phyloP scores from a whole-genome alignment of 768 basidiomycete species.

The Porpolomopsis calyptriformis region DNA sequence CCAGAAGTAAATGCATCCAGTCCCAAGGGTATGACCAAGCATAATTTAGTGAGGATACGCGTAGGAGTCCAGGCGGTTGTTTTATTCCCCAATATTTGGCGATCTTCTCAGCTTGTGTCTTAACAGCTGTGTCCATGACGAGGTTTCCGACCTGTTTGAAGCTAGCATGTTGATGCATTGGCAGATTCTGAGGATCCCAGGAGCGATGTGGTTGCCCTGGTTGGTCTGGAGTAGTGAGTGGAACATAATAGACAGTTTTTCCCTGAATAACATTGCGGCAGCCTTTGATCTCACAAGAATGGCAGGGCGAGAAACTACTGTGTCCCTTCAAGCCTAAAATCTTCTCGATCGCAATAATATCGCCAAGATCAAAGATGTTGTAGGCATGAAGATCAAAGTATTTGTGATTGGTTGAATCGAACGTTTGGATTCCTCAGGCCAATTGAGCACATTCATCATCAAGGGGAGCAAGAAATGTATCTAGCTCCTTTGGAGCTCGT shows the following conservation, averaged over 20 bases:
- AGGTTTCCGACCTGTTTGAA: no score
- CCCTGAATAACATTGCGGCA: constrained; percentile 5
- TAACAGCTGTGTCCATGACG: no score
- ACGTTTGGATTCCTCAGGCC: constrained; percentile 27
- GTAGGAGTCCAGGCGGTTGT: not conserved
- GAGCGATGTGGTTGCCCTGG: no score
- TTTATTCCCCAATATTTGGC: not conserved
- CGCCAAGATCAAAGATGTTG: constrained; percentile 19
- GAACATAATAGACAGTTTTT: constrained; percentile 16
- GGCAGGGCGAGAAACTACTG: constrained; percentile 25
- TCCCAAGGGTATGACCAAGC: constrained; percentile 29
- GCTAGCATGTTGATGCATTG: no score
- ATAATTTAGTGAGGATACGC: not conserved
- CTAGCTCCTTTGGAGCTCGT: constrained; percentile 29
- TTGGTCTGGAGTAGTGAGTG: no score
- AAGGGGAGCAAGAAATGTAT: constrained; percentile 34
- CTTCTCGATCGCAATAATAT: constrained; percentile 25
- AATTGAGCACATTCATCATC: constrained; percentile 34
- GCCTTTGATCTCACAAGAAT: constrained; percentile 23
- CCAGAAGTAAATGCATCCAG: constrained; percentile 35
- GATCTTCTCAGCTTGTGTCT: not conserved
- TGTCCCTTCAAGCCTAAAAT: constrained; percentile 27
- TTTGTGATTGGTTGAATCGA: constrained; percentile 17
- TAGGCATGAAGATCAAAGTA: constrained; percentile 21
- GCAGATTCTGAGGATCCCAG: no score